Percentiles rank a stretch among this genome's conserved stretches.
phyloP scores from a whole-genome alignment of 1,139 yeast species.

The Diutina catenulata region DNA sequence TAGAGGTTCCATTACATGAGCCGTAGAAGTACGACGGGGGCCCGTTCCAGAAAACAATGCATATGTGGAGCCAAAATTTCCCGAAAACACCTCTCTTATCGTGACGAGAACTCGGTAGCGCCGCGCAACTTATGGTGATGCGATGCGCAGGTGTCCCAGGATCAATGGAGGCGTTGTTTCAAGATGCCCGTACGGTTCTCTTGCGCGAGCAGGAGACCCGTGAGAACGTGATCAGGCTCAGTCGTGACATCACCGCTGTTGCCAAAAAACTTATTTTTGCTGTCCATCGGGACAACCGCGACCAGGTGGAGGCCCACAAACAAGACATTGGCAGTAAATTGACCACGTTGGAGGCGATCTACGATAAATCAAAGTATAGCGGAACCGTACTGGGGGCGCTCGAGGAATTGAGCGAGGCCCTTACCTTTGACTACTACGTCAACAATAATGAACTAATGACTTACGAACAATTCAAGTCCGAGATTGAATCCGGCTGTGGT shows the following conservation, averaged over 20 bases:
- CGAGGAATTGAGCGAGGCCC: constrained; percentile 29
- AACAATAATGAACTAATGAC: constrained; percentile 11
- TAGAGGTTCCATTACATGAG: too few relatives aligned
- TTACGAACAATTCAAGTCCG: constrained; percentile 11
- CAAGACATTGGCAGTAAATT: background rate
- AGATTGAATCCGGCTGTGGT: constrained; percentile 8
- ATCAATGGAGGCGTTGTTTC: constrained; percentile 4
- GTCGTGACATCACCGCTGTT: constrained; percentile 25
- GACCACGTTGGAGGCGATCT: constrained; percentile 8
- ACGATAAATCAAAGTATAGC: constrained; percentile 8
- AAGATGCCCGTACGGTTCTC: background rate
- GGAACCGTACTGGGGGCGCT: constrained; percentile 17
- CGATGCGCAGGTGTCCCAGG: too few relatives aligned
- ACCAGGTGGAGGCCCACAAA: constrained; percentile 10
- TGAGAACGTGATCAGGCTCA: constrained; percentile 22
- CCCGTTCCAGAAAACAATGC: too few relatives aligned
- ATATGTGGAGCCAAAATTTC: too few relatives aligned
- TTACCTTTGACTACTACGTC: constrained; percentile 21
- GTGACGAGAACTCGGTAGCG: too few relatives aligned
- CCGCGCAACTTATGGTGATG: too few relatives aligned
- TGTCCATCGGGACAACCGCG: constrained; percentile 17
- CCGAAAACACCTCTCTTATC: too few relatives aligned
- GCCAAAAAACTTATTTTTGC: constrained; percentile 30
- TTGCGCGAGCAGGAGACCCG: constrained; percentile 18
- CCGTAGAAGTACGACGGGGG: too few relatives aligned